These are phyloP conservation scores for Trichoderma gracile DNA, from an alignment of 2,329 filamentous ascomycete genomes.

Conservation along the genomic window DNA sequence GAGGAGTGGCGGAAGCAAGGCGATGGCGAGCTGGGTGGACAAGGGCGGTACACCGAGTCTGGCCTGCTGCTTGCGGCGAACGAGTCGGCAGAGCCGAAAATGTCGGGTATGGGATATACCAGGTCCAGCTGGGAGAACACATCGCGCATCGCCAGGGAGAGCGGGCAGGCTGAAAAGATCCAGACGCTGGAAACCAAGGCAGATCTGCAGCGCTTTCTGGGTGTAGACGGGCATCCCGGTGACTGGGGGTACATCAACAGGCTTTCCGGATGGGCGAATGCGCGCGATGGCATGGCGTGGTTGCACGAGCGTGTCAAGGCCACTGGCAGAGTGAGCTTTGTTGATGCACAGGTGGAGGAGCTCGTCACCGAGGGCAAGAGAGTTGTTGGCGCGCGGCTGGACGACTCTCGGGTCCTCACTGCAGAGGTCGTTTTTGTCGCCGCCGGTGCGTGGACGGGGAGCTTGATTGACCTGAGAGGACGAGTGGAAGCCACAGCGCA, in stretches of 20 bases:
- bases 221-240: constrained; percentile 55
- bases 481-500: constrained; percentile 81
- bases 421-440: constrained; percentile 79
- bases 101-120: constrained; percentile 59
- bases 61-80: constrained; percentile 67
- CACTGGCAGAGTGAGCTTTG: constrained; percentile 57
- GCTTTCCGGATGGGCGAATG: constrained; percentile 78
- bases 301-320: constrained; percentile 56
- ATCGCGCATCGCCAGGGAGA: constrained; percentile 46
- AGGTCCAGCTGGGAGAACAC: constrained; percentile 64
- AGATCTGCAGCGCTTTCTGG: constrained; percentile 48
- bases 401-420: constrained; percentile 41
- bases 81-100: constrained; percentile 39
- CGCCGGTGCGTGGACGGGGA: constrained; percentile 82
- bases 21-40: constrained; percentile 57
- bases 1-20: constrained; percentile 64
- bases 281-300: constrained; percentile 68
- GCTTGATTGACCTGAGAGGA: constrained; percentile 74
- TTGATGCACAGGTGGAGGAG: constrained; percentile 50
- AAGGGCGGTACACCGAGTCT: constrained; percentile 68
- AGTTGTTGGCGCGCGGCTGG: constrained; percentile 55
- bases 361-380: constrained; percentile 44
- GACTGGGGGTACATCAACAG: constrained; percentile 73
- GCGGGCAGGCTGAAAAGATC: constrained; percentile 44
- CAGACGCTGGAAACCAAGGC: constrained; percentile 47